Base-by-base conservation (phyloP, 768 basidiomycete species). In the Myochromella boudieri region DNA sequence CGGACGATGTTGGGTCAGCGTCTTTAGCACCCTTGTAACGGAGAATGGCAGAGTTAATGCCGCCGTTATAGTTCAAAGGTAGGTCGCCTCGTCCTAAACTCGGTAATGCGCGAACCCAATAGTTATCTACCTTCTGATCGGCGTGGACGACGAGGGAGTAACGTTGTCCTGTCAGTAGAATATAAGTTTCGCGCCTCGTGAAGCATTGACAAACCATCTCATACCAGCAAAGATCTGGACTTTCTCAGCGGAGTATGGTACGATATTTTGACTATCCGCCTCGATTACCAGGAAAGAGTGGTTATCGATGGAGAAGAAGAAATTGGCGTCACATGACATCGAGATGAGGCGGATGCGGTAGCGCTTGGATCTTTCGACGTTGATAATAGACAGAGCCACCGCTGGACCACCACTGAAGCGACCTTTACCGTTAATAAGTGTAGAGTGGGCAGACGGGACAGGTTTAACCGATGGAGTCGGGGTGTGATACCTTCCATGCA, bases 271-370 rank as follows among this genome's bases (percentile, higher is more conserved):
- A 5, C 61, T 61, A 24, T 69, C 69, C 1, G 62, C 67, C 55
- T 68, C 69, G 31, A 71, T 67, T 44, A 77, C 63, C 14, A 51
- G 54, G 45, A 54, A 33, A 3, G 32, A 24, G 18, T 49, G 49
- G 3, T 37, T 36, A 36, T 55, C 54, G 28, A 48, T 50, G 3
- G 52, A 51, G 29, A 48, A 51, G 11, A 49, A 52, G 53, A 63
- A 71, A 63, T 45, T 62, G 57, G 47, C 63, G 34, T 71, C 71
- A 60, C 76, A 77, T 9, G 71, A 66, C 46, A 72, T 67, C 51
- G 44, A 60, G 37, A 81, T 46, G 4, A 81, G 20, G 3, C 78
- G 75, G 57, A 80, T 69, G 20, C 79, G 74, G 49, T 79, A 80
- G 9, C 75, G 63, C 37, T 62, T 60, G 14, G 63, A 65, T 0